A percentile compares a stretch with the other conserved stretches of the same genome.
These are phyloP conservation scores for Lentithecium fluviatile DNA, from an alignment of 495 filamentous ascomycete species.

Conservation along the genomic window DNA sequence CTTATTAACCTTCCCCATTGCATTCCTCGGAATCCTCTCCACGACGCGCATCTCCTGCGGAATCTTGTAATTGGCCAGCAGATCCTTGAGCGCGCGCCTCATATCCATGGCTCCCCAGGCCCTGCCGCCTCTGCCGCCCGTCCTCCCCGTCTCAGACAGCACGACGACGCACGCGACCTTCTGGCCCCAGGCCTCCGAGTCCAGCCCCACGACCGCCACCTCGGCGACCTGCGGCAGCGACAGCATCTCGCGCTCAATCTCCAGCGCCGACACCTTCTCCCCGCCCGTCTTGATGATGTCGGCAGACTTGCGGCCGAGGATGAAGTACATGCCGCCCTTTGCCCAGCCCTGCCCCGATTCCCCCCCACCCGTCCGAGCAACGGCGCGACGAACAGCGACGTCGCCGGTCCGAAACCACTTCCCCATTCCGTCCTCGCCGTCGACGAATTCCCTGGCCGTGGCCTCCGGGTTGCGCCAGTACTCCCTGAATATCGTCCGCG, in stretches of 20 bases:
- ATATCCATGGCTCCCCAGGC: conserved; percentile 79
- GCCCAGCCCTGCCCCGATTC: conserved; percentile 59
- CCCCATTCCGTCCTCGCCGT: conserved; percentile 52
- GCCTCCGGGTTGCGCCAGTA: conserved; percentile 87
- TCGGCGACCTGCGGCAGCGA: conserved; percentile 80
- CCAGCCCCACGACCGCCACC: conserved; percentile 82
- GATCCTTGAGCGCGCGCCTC: conserved; percentile 74
- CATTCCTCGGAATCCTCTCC: conserved; percentile 75
- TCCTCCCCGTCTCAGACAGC: conserved; percentile 51
- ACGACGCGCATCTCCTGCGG: conserved; percentile 84
- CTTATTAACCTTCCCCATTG: conserved; percentile 80
- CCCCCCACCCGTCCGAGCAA: conserved; percentile 50
- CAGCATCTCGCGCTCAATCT: conserved; percentile 89
- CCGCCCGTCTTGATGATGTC: conserved; percentile 94
- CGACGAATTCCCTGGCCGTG: conserved; percentile 74
- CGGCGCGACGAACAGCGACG: conserved; percentile 66
- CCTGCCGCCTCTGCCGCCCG: conserved; percentile 57
- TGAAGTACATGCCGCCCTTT: conserved; percentile 79
- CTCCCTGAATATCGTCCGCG: conserved; percentile 85
- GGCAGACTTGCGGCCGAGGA: conserved; percentile 64
- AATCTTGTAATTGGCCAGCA: conserved; percentile 82
- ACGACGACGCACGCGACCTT: conserved; percentile 86
- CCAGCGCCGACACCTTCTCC: conserved; percentile 91
- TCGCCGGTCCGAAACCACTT: conserved; percentile 95
- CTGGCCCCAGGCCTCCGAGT: conserved; percentile 85